Percentiles rank a stretch among this genome's conserved stretches.
These are phyloP conservation scores for Populus ilicifolia DNA, from an alignment of 345 rosid species.

Conservation along the genomic window DNA sequence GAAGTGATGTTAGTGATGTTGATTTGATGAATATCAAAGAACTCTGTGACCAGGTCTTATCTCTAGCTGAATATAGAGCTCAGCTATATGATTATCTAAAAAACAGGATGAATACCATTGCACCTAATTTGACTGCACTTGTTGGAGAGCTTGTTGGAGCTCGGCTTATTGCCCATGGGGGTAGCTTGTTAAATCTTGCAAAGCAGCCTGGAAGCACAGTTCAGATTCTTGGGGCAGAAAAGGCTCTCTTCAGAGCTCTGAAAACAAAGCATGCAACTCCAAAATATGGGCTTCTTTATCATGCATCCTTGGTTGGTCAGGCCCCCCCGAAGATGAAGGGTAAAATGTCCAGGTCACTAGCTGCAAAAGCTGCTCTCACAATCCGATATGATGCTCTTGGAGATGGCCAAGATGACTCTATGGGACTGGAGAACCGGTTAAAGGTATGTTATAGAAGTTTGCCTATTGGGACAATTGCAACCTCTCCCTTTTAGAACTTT, in stretches of 20 bases:
- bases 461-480: neutral
- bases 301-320: slow-evolving; percentile 88
- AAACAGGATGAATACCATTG: slow-evolving; percentile 87
- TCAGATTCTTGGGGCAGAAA: slow-evolving; percentile 94
- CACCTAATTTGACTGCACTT: slow-evolving; percentile 89
- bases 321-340: slow-evolving; percentile 85
- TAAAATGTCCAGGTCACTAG: slow-evolving; percentile 80
- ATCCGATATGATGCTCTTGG: slow-evolving; percentile 89
- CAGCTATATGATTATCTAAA: slow-evolving; percentile 82
- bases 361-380: slow-evolving; percentile 76
- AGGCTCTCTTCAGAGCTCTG: slow-evolving; percentile 87
- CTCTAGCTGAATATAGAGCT: slow-evolving; percentile 84
- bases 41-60: slow-evolving; percentile 80
- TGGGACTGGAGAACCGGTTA: slow-evolving; percentile 78
- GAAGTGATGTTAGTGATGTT: slow-evolving; percentile 79
- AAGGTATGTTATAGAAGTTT: slow-evolving; percentile 41
- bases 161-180: slow-evolving; percentile 90
- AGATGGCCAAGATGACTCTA: slow-evolving; percentile 62
- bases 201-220: slow-evolving; percentile 93
- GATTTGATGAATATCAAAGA: slow-evolving; percentile 72
- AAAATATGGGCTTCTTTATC: slow-evolving; percentile 81
- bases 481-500: neutral
- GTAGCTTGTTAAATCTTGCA: slow-evolving; percentile 83
- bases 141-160: slow-evolving; percentile 99
- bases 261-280: slow-evolving; percentile 95